Conservation (phyloP, 2,329 filamentous ascomycete genomes). For the Colletotrichum costaricense region DNA sequence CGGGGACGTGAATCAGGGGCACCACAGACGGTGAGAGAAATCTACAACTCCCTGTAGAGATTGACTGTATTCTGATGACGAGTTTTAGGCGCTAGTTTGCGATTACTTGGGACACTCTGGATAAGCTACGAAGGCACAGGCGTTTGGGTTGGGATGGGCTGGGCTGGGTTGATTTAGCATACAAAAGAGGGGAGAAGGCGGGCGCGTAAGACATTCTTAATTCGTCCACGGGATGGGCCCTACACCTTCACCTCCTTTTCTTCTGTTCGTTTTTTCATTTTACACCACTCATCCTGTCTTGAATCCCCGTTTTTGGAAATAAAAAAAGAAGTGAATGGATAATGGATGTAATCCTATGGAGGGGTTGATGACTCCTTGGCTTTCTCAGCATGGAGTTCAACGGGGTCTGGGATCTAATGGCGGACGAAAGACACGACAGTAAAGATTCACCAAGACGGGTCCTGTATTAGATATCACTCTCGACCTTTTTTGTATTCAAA, state of each 20-base stretch:
- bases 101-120: too few species aligned
- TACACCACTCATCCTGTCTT: background rate
- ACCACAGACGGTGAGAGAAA: background rate
- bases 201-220: background rate
- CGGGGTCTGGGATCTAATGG: background rate
- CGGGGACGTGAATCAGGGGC: constrained; percentile 5
- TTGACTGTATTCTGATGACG: background rate
- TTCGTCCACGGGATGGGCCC: background rate
- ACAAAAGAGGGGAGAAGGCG: background rate
- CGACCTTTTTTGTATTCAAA: background rate
- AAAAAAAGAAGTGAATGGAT: background rate
- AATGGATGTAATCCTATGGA: background rate
- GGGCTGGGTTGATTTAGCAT: background rate
- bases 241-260: background rate
- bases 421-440: background rate
- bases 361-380: background rate
- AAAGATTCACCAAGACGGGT: background rate
- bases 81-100: background rate
- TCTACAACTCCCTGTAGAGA: background rate
- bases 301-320: background rate
- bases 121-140: too few species aligned
- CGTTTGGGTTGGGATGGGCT: too few species aligned
- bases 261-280: background rate
- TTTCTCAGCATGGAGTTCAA: background rate
- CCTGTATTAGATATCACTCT: background rate